These are phyloP conservation scores for Lachnellula subtilissima DNA, from an alignment of 2,329 filamentous ascomycete genomes.

Conservation along the genomic window DNA sequence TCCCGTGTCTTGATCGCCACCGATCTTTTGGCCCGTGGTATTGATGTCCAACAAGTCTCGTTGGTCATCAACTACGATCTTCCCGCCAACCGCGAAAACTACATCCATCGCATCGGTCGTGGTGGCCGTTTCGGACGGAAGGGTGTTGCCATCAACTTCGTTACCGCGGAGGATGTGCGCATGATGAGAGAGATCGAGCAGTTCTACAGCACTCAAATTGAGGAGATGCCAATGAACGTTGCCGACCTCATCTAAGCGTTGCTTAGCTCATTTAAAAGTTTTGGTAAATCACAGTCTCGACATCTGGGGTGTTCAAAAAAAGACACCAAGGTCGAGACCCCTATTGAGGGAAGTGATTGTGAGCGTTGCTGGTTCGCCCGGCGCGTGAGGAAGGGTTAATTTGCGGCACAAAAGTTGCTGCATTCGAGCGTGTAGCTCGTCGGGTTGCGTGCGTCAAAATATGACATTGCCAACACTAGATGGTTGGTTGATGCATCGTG, in stretches of 20 bases:
- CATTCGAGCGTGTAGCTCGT: slow-evolving; percentile 20
- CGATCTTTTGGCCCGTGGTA: slow-evolving; percentile 96
- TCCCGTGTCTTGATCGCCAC: slow-evolving; percentile 98
- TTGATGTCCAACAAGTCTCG: slow-evolving; percentile 99
- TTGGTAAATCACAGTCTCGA: slow-evolving; percentile 31
- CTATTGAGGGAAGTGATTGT: slow-evolving; percentile 30
- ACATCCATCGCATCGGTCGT: slow-evolving; percentile 99
- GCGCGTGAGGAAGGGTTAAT: slow-evolving; percentile 30
- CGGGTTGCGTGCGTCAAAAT: slow-evolving; percentile 25
- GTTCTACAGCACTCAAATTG: slow-evolving; percentile 99
- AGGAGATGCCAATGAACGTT: slow-evolving; percentile 99
- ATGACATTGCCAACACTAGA: slow-evolving; percentile 30
- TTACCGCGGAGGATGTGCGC: slow-evolving; percentile 96
- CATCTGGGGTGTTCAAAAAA: slow-evolving; percentile 18
- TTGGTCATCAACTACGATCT: slow-evolving; percentile 99
- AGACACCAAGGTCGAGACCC: slow-evolving; percentile 21
- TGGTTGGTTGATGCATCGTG: slow-evolving; percentile 29
- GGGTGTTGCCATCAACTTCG: slow-evolving; percentile 99
- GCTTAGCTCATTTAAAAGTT: slow-evolving; percentile 14
- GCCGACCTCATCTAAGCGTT: slow-evolving; percentile 64
- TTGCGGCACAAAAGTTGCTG: slow-evolving; percentile 32
- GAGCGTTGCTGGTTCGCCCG: slow-evolving; percentile 34
- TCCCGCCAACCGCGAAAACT: slow-evolving; percentile 98
- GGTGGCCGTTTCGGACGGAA: slow-evolving; percentile 99
- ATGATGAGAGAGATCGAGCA: slow-evolving; percentile 99